These are phyloP conservation scores for Agaricus bisporus DNA, from an alignment of 768 basidiomycete genomes.

Conservation along the genomic window DNA sequence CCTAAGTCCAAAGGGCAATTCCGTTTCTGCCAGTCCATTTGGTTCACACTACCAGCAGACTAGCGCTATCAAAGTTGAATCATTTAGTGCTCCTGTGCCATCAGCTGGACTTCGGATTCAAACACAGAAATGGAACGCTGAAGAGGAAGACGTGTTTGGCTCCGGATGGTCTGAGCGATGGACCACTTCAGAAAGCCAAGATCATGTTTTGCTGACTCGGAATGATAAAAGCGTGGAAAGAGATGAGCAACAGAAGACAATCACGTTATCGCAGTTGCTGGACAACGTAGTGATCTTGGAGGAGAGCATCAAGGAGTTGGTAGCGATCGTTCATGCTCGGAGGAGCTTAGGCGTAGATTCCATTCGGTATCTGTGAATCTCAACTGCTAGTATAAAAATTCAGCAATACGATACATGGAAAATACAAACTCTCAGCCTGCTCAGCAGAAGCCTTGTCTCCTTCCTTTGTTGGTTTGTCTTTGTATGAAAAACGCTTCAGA, in stretches of 20 bases:
- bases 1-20: conserved; percentile 4
- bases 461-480: conserved; percentile 20
- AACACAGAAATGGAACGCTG: conserved; percentile 43
- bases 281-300: conserved; percentile 95
- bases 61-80: conserved; percentile 60
- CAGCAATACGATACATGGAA: background rate
- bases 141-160: conserved; percentile 71
- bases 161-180: conserved; percentile 37
- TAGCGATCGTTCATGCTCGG: conserved; percentile 79
- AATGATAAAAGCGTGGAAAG: conserved; percentile 19
- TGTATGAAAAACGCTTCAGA: conserved; percentile 20
- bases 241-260: conserved; percentile 30
- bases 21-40: conserved; percentile 68
- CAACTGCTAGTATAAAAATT: too few relatives aligned
- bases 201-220: conserved; percentile 6
- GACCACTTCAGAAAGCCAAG: background rate
- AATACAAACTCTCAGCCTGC: background rate
- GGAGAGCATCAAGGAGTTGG: conserved; percentile 91
- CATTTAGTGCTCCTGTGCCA: conserved; percentile 58
- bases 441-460: background rate
- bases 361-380: conserved; percentile 58
- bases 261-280: conserved; percentile 78
- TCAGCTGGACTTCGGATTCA: conserved; percentile 59
- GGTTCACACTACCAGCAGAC: conserved; percentile 82
- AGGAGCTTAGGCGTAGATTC: conserved; percentile 81